phyloP scores from a whole-genome alignment of 371 early-diverging fungal genomes.

The Mortierella sp. region DNA sequence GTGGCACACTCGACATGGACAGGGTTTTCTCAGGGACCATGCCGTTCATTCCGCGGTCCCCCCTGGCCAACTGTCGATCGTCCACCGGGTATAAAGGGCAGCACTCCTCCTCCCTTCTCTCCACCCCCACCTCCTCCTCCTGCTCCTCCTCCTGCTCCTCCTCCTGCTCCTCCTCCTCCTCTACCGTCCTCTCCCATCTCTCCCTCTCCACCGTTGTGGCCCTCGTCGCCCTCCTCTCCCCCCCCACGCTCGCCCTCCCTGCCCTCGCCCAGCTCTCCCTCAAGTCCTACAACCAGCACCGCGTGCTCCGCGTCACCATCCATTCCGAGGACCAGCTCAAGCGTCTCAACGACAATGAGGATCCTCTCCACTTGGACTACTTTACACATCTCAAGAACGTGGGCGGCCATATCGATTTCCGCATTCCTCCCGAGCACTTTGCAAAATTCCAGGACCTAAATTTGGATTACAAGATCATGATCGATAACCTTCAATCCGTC shows the following conservation, averaged over 20 bases:
- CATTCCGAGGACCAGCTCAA: constrained; percentile 29
- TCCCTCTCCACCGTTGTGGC: constrained; percentile 14
- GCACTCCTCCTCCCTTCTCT: too few species aligned
- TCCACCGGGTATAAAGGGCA: too few species aligned
- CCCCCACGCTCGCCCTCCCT: neutral
- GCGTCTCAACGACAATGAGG: constrained; percentile 27
- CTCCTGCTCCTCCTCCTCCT: neutral
- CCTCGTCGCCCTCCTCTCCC: constrained; percentile 10
- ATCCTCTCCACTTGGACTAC: constrained; percentile 27
- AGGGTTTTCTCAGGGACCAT: too few species aligned
- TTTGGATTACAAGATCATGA: constrained; percentile 14
- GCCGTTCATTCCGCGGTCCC: too few species aligned
- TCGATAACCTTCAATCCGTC: constrained; percentile 29
- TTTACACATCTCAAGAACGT: constrained; percentile 40
- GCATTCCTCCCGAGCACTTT: constrained; percentile 33
- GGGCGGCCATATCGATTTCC: constrained; percentile 34
- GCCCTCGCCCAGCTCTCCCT: constrained; percentile 11
- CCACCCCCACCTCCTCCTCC: neutral
- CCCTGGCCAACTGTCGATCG: too few species aligned
- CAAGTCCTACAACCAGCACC: constrained; percentile 27
- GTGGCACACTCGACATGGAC: too few species aligned
- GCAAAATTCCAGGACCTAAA: constrained; percentile 28
- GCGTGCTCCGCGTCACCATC: constrained; percentile 37
- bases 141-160: constrained; percentile 2
- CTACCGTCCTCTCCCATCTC: constrained; percentile 4